These are phyloP conservation scores for Solanum gandarillasii DNA, from an alignment of 257 asterid genomes.

Conservation along the genomic window DNA sequence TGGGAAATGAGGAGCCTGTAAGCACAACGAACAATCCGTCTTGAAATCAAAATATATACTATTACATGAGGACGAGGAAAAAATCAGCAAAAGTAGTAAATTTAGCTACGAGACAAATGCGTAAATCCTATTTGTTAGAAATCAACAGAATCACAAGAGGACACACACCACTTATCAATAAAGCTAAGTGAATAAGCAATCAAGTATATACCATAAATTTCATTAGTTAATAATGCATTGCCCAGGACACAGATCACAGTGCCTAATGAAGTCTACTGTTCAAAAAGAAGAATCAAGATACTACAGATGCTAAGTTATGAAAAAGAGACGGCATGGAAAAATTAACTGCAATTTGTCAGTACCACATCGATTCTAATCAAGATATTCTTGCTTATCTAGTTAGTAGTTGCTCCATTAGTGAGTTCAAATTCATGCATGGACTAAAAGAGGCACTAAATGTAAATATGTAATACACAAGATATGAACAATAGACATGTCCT, in stretches of 20 bases:
- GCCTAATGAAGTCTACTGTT: not conserved
- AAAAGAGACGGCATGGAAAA: not conserved
- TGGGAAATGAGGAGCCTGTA: not conserved
- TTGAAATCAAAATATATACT: not conserved
- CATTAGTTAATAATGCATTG: not conserved
- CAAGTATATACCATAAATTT: not conserved
- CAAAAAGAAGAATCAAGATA: not conserved
- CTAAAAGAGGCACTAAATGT: not conserved
- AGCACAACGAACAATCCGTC: not conserved
- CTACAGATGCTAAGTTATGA: not conserved
- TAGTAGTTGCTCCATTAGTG: not conserved
- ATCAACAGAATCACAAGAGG: not conserved
- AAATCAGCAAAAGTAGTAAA: not conserved
- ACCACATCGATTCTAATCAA: not conserved
- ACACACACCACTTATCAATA: not conserved
- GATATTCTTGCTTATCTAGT: not conserved
- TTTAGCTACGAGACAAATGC: not conserved
- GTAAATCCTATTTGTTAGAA: not conserved
- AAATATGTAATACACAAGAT: not conserved
- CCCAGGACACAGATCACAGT: not conserved
- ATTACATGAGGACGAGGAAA: not conserved
- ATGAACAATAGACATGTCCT: not conserved
- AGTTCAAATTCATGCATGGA: not conserved
- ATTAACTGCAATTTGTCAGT: not conserved
- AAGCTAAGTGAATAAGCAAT: not conserved